A percentile compares a stretch with the other conserved stretches of the same genome.
Evolutionary conservation across 257 asterid species (phyloP).

Genomic region (Solanum bulbocastanum): DNA sequence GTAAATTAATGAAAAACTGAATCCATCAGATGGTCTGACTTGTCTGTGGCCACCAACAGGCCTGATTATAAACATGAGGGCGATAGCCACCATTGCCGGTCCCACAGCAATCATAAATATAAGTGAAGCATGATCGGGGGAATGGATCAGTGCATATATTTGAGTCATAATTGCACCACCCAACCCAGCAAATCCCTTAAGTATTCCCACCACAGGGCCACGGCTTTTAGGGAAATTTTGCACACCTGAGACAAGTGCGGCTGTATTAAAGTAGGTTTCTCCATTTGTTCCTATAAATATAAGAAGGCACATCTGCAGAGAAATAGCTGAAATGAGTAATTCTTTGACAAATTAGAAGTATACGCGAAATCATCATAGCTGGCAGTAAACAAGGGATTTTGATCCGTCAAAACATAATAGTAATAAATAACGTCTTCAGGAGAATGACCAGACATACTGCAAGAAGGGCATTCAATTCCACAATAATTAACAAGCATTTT

Average conservation of each 20-base stretch:
- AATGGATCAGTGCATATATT: constrained; percentile 30
- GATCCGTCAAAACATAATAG: background rate
- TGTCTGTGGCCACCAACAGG: constrained; percentile 56
- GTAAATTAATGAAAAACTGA: constrained; percentile 36
- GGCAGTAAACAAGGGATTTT: background rate
- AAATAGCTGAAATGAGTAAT: background rate
- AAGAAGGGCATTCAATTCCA: background rate
- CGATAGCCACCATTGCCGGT: constrained; percentile 31
- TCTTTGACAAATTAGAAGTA: background rate
- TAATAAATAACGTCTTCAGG: background rate
- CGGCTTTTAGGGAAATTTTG: constrained; percentile 49
- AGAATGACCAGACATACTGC: background rate
- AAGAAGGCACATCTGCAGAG: constrained; percentile 41
- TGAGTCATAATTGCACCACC: constrained; percentile 48
- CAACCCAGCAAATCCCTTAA: constrained; percentile 49
- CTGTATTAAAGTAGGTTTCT: constrained; percentile 45
- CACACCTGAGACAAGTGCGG: constrained; percentile 44
- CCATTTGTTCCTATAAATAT: constrained; percentile 51
- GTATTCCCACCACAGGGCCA: constrained; percentile 47
- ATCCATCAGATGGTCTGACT: constrained; percentile 34
- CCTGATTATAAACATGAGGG: constrained; percentile 44
- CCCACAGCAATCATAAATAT: constrained; percentile 48
- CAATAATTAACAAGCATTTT: background rate
- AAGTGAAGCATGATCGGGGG: constrained; percentile 46
- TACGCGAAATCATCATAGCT: background rate